Percentiles rank a stretch among this genome's conserved stretches.
Evolutionary conservation across 2,329 filamentous ascomycete genomes (phyloP).

Genomic region (Ascochyta pisi): DNA sequence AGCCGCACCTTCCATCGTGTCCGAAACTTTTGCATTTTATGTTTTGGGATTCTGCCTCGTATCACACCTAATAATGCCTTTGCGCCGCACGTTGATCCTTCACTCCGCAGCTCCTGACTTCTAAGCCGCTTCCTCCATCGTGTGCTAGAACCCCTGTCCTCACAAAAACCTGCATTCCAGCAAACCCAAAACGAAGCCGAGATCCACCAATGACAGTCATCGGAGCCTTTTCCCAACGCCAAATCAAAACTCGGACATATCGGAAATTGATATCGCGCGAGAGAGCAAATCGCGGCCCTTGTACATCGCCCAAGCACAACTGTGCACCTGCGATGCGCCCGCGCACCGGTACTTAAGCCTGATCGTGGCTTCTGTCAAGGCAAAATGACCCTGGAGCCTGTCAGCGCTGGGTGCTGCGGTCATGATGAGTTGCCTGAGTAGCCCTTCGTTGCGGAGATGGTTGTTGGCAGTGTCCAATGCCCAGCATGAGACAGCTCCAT

Average conservation of each 20-base stretch:
- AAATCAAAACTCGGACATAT: constrained; percentile 17
- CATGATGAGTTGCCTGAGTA: neutral
- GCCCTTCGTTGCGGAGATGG: neutral
- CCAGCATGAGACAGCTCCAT: neutral
- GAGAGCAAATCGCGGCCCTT: constrained; percentile 2
- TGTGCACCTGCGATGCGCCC: constrained; percentile 16
- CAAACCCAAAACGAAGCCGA: constrained; percentile 12
- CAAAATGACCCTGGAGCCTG: neutral
- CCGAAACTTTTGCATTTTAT: too few relatives aligned
- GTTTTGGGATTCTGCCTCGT: too few relatives aligned
- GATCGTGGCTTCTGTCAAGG: neutral
- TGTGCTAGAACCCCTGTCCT: constrained; percentile 18
- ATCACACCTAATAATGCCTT: too few relatives aligned
- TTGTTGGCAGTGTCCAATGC: neutral
- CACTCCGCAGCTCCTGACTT: neutral
- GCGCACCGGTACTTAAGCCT: constrained; percentile 20
- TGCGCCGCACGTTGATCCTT: neutral
- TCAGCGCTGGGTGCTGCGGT: constrained; percentile 1
- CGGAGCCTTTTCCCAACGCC: constrained; percentile 10
- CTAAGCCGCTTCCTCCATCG: neutral
- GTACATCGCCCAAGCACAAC: neutral
- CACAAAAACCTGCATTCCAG: constrained; percentile 22
- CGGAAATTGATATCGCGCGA: constrained; percentile 28
- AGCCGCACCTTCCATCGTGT: too few relatives aligned
- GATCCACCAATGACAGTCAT: constrained; percentile 12